Percentiles rank a stretch among this genome's conserved stretches.
These are phyloP conservation scores for Pythium angustatum DNA, from an alignment of 352 stramenopile species.

Conservation along the genomic window DNA sequence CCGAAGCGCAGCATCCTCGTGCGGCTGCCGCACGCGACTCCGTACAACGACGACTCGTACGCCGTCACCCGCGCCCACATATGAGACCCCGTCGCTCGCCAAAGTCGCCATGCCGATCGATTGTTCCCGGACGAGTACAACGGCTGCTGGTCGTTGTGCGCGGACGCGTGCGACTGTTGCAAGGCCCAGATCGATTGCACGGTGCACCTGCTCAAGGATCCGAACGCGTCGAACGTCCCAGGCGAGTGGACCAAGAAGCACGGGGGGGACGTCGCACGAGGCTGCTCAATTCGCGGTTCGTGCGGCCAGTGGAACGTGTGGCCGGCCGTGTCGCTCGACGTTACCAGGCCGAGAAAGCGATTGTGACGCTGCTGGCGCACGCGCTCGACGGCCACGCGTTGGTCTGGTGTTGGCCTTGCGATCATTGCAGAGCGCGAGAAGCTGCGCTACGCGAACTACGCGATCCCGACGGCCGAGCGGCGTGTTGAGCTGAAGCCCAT, in stretches of 20 bases:
- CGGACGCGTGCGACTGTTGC: conserved; percentile 72
- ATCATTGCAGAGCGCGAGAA: too few species aligned
- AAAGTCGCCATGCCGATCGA: conserved; percentile 60
- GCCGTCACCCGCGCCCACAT: conserved; percentile 72
- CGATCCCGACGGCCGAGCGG: too few species aligned
- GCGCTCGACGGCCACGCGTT: too few species aligned
- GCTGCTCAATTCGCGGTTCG: conserved; percentile 56
- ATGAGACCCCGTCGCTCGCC: conserved; percentile 68
- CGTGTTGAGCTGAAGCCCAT: too few species aligned
- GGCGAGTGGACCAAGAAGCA: conserved; percentile 76
- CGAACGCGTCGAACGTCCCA: conserved; percentile 65
- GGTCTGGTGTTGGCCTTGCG: too few species aligned
- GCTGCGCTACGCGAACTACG: too few species aligned
- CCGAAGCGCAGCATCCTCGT: conserved; percentile 71
- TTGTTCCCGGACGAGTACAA: conserved; percentile 82
- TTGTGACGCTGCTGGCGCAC: too few species aligned
- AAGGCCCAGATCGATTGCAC: conserved; percentile 77
- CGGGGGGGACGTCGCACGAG: conserved; percentile 56
- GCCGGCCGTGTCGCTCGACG: conserved; percentile 75
- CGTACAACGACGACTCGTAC: conserved; percentile 83
- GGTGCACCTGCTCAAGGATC: conserved; percentile 61
- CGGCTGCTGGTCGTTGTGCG: conserved; percentile 80
- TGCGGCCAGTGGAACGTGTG: conserved; percentile 78
- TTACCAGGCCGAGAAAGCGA: too few species aligned
- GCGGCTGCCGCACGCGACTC: conserved; percentile 73